Conservation (phyloP, 768 basidiomycete genomes). For the Leccinum subtestaceum region DNA sequence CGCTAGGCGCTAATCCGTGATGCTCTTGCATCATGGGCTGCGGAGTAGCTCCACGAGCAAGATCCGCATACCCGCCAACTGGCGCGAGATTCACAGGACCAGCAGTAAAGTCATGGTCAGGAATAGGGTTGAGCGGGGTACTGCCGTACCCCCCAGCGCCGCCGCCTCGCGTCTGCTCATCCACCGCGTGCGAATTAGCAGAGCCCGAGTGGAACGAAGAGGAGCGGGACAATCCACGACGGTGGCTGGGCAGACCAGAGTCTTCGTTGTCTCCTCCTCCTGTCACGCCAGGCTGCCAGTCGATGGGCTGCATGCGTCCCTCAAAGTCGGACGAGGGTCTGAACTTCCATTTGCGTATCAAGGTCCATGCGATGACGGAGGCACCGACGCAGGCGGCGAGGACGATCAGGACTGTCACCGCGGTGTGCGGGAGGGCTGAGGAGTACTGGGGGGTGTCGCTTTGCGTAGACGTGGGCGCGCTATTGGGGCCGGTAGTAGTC, state of each 20-base stretch:
- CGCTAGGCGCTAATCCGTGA: constrained; percentile 36
- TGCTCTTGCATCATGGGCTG: constrained; percentile 52
- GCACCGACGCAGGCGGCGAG: constrained; percentile 68
- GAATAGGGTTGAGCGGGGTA: constrained; percentile 43
- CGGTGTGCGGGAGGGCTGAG: constrained; percentile 42
- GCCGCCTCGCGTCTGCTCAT: constrained; percentile 32
- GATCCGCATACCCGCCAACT: constrained; percentile 79
- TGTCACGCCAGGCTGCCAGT: constrained; percentile 68
- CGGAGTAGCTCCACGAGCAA: constrained; percentile 71
- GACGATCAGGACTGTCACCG: constrained; percentile 63
- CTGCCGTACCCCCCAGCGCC: constrained; percentile 30
- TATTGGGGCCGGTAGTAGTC: constrained; percentile 19
- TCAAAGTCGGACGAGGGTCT: constrained; percentile 78
- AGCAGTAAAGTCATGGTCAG: constrained; percentile 77
- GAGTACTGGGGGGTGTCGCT: constrained; percentile 17
- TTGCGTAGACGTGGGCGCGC: constrained; percentile 22
- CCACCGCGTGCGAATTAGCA: constrained; percentile 34
- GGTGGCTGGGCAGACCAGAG: constrained; percentile 43
- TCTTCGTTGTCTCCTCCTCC: constrained; percentile 37
- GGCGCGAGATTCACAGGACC: constrained; percentile 55
- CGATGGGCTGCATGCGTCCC: constrained; percentile 81
- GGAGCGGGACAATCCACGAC: constrained; percentile 51
- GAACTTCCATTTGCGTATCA: constrained; percentile 92
- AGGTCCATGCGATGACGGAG: constrained; percentile 75
- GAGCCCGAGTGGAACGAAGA: constrained; percentile 68